A percentile compares a stretch with the other conserved stretches of the same genome.
Evolutionary conservation across 805 yeast genomes (phyloP).

Genomic region (Torulaspora indica): DNA sequence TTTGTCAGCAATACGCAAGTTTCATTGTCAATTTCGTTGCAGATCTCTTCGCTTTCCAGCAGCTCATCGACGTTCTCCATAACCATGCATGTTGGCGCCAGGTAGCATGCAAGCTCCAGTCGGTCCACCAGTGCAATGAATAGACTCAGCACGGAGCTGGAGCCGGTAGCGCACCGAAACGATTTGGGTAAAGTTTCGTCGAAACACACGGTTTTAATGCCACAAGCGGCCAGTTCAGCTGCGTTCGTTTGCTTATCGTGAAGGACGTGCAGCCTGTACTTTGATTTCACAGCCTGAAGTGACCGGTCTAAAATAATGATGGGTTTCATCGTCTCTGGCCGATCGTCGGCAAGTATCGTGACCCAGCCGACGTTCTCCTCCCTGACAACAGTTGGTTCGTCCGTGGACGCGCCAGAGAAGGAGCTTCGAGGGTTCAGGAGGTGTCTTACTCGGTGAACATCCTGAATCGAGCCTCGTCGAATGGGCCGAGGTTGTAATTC

Average conservation of each 20-base stretch:
- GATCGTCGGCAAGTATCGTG: constrained; percentile 25
- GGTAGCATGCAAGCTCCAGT: constrained; percentile 32
- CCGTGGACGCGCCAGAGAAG: constrained; percentile 29
- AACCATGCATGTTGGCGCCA: constrained; percentile 31
- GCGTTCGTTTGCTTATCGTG: constrained; percentile 20
- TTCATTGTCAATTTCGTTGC: constrained; percentile 35
- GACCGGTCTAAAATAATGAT: constrained; percentile 28
- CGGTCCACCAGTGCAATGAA: constrained; percentile 22
- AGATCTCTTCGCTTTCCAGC: constrained; percentile 23
- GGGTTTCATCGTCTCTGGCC: constrained; percentile 23
- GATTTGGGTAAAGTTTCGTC: constrained; percentile 6
- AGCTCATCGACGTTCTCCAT: constrained; percentile 32
- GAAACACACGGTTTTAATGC: constrained; percentile 15
- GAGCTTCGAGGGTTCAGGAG: constrained; percentile 36
- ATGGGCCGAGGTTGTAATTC: constrained; percentile 8
- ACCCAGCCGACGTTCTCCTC: constrained; percentile 28
- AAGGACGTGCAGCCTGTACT: constrained; percentile 25
- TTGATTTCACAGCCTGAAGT: constrained; percentile 21
- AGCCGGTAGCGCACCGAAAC: background rate
- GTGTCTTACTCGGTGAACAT: constrained; percentile 33
- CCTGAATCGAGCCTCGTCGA: constrained; percentile 33
- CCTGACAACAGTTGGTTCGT: constrained; percentile 17
- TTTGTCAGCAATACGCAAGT: constrained; percentile 35
- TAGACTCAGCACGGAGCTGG: constrained; percentile 17
- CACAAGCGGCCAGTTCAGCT: constrained; percentile 13